Percentiles rank a stretch among this genome's conserved stretches.
These are phyloP conservation scores for Lachnellula arida DNA, from an alignment of 2,329 filamentous ascomycete species.

Conservation along the genomic window DNA sequence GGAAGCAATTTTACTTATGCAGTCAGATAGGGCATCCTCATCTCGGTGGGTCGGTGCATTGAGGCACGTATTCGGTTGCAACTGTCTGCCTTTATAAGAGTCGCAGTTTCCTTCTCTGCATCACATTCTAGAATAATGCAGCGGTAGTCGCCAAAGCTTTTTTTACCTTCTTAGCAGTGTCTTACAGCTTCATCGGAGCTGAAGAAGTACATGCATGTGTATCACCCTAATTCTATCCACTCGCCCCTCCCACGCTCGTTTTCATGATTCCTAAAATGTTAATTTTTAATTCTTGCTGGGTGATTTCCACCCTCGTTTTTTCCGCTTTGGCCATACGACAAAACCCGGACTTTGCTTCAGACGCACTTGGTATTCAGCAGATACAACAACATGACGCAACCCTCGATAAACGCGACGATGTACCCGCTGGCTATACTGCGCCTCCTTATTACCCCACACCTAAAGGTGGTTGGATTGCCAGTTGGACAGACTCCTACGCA, in stretches of 20 bases:
- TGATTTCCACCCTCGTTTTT: neutral
- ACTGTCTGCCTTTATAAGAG: neutral
- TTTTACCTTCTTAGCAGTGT: slow-evolving; percentile 1
- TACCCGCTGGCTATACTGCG: slow-evolving; percentile 26
- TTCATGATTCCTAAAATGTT: slow-evolving; percentile 2
- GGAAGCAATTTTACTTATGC: neutral
- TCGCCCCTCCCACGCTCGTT: neutral
- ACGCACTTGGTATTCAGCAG: slow-evolving; percentile 1
- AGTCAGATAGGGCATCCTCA: neutral
- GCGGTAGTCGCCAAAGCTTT: neutral
- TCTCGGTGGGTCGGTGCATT: neutral
- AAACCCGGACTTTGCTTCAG: slow-evolving; percentile 13
- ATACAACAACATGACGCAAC: neutral
- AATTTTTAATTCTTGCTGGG: slow-evolving; percentile 1
- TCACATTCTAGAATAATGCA: neutral
- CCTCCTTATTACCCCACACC: slow-evolving; percentile 30
- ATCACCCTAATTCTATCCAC: neutral
- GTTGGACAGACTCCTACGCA: slow-evolving; percentile 64
- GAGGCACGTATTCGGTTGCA: neutral
- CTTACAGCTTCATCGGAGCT: neutral
- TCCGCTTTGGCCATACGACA: neutral
- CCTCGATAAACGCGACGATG: slow-evolving; percentile 17
- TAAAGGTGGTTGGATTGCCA: slow-evolving; percentile 50
- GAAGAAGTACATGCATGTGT: neutral
- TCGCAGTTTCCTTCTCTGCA: neutral